Evolutionary conservation across 2,329 filamentous ascomycete species (phyloP).

Genomic region (Scedosporium apiospermum): DNA sequence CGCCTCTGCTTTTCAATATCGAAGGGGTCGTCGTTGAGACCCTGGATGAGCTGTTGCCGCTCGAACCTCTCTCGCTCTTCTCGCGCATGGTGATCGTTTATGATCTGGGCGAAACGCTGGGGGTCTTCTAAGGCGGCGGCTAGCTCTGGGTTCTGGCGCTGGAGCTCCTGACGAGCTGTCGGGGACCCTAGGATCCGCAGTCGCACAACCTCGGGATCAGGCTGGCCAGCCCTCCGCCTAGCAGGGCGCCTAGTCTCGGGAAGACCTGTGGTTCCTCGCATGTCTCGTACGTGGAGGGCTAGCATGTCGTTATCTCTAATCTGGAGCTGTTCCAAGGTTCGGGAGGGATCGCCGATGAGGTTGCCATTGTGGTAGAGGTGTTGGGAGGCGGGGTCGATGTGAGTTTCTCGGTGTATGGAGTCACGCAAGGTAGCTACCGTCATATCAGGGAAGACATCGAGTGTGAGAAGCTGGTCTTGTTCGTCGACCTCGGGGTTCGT

Average conservation of each 20-base stretch:
- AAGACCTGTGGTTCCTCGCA: conserved; percentile 36
- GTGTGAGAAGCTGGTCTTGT: conserved; percentile 62
- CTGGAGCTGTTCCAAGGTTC: conserved; percentile 72
- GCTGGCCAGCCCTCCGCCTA: conserved; percentile 18
- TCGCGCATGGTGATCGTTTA: conserved; percentile 56
- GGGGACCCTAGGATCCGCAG: conserved; percentile 76
- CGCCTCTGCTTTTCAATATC: conserved; percentile 82
- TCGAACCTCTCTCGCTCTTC: conserved; percentile 66
- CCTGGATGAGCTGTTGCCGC: conserved; percentile 72
- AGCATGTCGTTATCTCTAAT: conserved; percentile 90
- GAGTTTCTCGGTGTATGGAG: conserved; percentile 76
- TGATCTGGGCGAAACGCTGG: conserved; percentile 64
- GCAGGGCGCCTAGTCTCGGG: conserved; percentile 16
- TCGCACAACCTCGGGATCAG: conserved; percentile 71
- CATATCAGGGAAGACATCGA: conserved; percentile 76
- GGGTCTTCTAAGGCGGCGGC: conserved; percentile 68
- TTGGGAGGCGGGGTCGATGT: conserved; percentile 62
- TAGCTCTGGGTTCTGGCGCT: conserved; percentile 65
- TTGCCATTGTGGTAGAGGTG: conserved; percentile 86
- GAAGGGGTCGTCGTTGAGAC: conserved; percentile 89
- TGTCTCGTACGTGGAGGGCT: conserved; percentile 66
- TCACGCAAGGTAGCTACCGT: conserved; percentile 78
- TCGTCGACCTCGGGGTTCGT: conserved; percentile 57
- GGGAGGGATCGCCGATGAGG: conserved; percentile 64
- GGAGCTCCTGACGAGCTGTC: conserved; percentile 58